Base-by-base conservation (phyloP, 495 filamentous ascomycete genomes). In the Neurospora cerealis region DNA sequence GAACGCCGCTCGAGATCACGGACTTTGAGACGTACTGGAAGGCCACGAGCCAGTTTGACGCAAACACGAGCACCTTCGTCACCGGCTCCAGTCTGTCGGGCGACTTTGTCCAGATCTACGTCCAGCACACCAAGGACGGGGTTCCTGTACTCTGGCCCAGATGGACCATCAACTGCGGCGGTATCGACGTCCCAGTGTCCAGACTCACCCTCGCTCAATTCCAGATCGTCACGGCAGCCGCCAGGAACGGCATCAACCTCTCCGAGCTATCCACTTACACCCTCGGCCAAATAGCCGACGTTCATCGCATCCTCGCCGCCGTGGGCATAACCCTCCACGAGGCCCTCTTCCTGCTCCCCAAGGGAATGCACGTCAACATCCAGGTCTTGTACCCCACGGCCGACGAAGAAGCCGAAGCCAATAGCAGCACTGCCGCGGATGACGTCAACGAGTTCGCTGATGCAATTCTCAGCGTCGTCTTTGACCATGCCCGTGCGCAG, bases 21-120 rank as follows among this genome's bases (percentile, higher is more conserved):
- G 93, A 97, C 76, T 98, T 98, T 79, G 96, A 97, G 72, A 98
- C 96, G 4, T 99, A 99, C 82, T 99, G 96, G 96, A 98, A 97
- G 83, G 95, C 95, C 2, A 99, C 96, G 5, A 97, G 93, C 78
- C 93, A 96, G 73, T 84, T 94, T 60, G 93, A 97, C 78, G 34
- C 69, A 4, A 69, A 93, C 71, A 92, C 93, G 60, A 94, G 86
- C 79, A 91, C 92, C 54, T 88, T 98, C 39, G 93, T 99, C 37
- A 98, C 96, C 3, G 96, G 96, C 8, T 98, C 96, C 37, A 98
- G 95, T 82, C 81, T 99, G 73, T 93, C 93, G 36, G 96, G 96
- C 44, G 93, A 98, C 74, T 97, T 98, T 83, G 89, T 97, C 24
- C 90, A 95, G 75, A 85, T 99, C 41, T 96, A 92, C 78, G 90